A percentile compares a stretch with the other conserved stretches of the same genome.
phyloP scores from a whole-genome alignment of 441 rosid species.

The Corymbia calophylla region DNA sequence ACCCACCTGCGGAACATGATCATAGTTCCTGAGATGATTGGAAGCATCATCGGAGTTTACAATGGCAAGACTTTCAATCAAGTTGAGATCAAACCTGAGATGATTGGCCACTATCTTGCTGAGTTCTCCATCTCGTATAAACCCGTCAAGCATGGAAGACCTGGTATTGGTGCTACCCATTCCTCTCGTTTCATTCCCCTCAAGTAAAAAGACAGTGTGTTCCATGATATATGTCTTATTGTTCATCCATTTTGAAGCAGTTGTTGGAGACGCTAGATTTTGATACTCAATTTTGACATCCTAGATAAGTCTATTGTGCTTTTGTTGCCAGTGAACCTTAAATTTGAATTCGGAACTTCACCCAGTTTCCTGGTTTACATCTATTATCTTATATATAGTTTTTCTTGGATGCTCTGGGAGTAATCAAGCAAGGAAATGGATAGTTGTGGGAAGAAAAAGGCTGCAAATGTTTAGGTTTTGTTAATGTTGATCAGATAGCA shows the following conservation, averaged over 20 bases:
- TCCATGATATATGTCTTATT: neutral
- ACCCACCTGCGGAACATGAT: conserved; percentile 10
- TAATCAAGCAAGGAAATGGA: neutral
- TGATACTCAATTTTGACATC: neutral
- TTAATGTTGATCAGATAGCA: neutral
- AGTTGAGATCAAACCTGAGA: conserved; percentile 5
- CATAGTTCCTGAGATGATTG: conserved; percentile 4
- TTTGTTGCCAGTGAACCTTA: neutral
- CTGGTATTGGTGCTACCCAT: conserved; percentile 10
- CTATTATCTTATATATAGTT: neutral
- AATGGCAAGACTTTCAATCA: conserved; percentile 8
- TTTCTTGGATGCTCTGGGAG: neutral
- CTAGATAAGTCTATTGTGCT: neutral
- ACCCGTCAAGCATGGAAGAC: conserved; percentile 9
- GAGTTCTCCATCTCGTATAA: conserved; percentile 6
- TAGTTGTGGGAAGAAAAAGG: neutral
- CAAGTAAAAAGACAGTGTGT: neutral
- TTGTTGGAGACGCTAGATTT: neutral
- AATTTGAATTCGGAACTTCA: neutral
- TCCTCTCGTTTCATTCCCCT: conserved; percentile 9
- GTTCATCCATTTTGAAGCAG: neutral
- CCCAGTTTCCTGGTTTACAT: neutral
- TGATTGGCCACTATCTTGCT: conserved; percentile 4
- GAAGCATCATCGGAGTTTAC: conserved; percentile 5
- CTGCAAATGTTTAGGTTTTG: neutral